Conservation (phyloP, 441 rosid species). For the Hypseocharis bilobata region DNA sequence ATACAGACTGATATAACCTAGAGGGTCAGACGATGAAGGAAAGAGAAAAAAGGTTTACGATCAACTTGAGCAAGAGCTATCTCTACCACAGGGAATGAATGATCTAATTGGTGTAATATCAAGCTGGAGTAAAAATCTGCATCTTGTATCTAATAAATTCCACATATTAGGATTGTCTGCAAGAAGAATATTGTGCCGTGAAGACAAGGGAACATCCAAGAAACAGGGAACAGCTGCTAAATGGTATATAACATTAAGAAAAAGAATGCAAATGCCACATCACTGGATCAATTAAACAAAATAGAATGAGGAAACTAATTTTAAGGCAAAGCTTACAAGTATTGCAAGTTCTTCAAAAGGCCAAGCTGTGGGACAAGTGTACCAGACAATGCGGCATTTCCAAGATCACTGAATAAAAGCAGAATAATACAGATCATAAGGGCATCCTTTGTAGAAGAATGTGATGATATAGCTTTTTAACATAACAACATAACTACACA, state of each 20-base stretch:
- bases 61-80: background rate
- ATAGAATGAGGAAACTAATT: background rate
- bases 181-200: background rate
- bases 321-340: slow-evolving; percentile 46
- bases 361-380: slow-evolving; percentile 87
- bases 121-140: background rate
- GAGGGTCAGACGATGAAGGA: background rate
- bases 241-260: background rate
- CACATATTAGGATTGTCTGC: background rate
- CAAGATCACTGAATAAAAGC: slow-evolving; percentile 56
- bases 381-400: slow-evolving; percentile 88
- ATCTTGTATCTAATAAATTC: background rate
- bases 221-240: background rate
- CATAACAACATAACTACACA: background rate
- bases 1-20: background rate
- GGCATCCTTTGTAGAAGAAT: slow-evolving; percentile 6
- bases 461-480: background rate
- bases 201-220: background rate
- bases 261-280: background rate
- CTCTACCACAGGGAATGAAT: background rate
- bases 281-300: background rate
- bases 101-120: background rate
- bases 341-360: slow-evolving; percentile 76
- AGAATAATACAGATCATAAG: slow-evolving; percentile 9
- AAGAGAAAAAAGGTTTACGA: background rate